phyloP scores from a whole-genome alignment of 2,329 filamentous ascomycete species.

The Fusarium torulosum region DNA sequence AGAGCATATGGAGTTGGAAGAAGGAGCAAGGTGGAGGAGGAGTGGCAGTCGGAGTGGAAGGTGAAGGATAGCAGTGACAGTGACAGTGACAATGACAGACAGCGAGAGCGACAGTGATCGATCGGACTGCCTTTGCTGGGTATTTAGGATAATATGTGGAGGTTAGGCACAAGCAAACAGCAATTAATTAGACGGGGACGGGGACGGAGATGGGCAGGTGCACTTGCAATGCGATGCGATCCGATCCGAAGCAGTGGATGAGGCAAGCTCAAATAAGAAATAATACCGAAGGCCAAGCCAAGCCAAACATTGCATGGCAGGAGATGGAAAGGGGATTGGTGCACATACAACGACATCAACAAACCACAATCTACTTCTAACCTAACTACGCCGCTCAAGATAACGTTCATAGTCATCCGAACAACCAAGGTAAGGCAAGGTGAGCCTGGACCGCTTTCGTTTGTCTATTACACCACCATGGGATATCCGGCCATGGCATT shows the following conservation, averaged over 20 bases:
- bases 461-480: slow-evolving; percentile 38
- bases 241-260: slow-evolving; percentile 29
- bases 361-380: slow-evolving; percentile 14
- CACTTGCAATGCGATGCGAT: slow-evolving; percentile 2
- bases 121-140: neutral
- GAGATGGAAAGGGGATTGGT: slow-evolving; percentile 30
- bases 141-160: neutral
- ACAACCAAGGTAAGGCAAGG: neutral
- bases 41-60: slow-evolving; percentile 3
- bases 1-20: slow-evolving; percentile 31
- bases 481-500: slow-evolving; percentile 17
- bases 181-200: neutral
- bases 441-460: slow-evolving; percentile 22
- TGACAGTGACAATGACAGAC: slow-evolving; percentile 6
- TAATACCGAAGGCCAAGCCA: slow-evolving; percentile 20
- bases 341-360: slow-evolving; percentile 11
- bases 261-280: slow-evolving; percentile 43
- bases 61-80: neutral
- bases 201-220: slow-evolving; percentile 27
- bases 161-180: slow-evolving; percentile 4
- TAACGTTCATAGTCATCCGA: neutral
- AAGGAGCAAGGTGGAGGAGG: slow-evolving; percentile 18
- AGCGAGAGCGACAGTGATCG: slow-evolving; percentile 5
- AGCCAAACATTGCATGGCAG: slow-evolving; percentile 3
- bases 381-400: slow-evolving; percentile 3